Evolutionary conservation across 345 rosid genomes (phyloP), one percentile per base, ranked within the genome.

Genomic region (Excoecaria cochinchinensis): DNA sequence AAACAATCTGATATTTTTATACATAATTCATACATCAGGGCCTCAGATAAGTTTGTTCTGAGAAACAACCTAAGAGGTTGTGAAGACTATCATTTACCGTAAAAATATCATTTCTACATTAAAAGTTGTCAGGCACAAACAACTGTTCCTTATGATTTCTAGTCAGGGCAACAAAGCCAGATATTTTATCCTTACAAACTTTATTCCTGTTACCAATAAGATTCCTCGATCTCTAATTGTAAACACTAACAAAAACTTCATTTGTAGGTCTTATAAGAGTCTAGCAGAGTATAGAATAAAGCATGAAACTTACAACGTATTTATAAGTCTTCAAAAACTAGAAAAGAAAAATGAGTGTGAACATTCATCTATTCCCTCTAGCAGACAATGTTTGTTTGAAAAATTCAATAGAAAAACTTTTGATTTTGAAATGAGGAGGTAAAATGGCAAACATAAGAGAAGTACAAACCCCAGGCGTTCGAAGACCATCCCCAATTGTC

Each of bases 391-490:
- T 38, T 39, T 36, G 44, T 22, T 63, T 36, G 15, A 38, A 74
- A 12, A 38, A 51, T 52, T 74, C 48, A 51, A 36, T 31, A 62
- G 47, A 6, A 48, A 50, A 68, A 48, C 44, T 24, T 69, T 15
- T 1, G 19, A 17, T 17, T 4, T 8, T 12, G 5, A 36, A 38
- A 64, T 39, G 10, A 22, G 14, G 39, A 46, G 62, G 67, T 0
- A 69, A 40, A 38, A 59, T 11, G n/a, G 62, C 40, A 52, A 57
- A 42, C 39, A 78, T 31, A 44, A 80, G 79, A 67, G 66, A 75
- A 71, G 50, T 67, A 86, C 88, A 70, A 73, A 92, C 98, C 96
- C 87, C 93, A 58, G 97, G 98, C 78, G 97, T 94, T 58, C n/a
- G 87, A 77, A 91, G 82, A 79, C 76, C 79, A n/a, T 85, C 90